A percentile compares a stretch with the other conserved stretches of the same genome.
These are phyloP conservation scores for Didymellaceae sp. DNA, from an alignment of 2,329 filamentous ascomycete genomes.

Conservation along the genomic window DNA sequence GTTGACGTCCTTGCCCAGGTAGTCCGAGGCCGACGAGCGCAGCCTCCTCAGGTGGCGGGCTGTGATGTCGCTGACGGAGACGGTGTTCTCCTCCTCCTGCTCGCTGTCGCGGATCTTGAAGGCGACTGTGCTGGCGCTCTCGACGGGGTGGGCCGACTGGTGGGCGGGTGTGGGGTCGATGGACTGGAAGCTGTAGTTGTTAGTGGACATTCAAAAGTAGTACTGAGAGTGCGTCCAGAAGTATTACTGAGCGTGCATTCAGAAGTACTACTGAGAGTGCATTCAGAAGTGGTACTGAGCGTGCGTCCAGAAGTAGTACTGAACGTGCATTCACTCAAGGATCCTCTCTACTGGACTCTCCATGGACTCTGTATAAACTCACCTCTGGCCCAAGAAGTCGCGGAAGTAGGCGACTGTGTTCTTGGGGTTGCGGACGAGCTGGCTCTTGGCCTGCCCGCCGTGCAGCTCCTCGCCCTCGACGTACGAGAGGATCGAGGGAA, in stretches of 20 bases:
- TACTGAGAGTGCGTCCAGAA: too few relatives aligned
- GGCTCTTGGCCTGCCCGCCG: constrained; percentile 91
- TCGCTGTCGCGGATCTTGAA: constrained; percentile 83
- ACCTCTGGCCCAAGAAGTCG: constrained; percentile 95
- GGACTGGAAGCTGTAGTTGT: constrained; percentile 74
- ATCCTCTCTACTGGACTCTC: too few relatives aligned
- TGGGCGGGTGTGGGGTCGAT: constrained; percentile 97
- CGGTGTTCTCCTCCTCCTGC: constrained; percentile 62
- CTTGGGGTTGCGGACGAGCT: constrained; percentile 87
- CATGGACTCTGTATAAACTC: too few relatives aligned
- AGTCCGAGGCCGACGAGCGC: constrained; percentile 84
- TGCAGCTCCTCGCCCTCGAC: constrained; percentile 96
- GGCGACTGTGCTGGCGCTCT: constrained; percentile 72
- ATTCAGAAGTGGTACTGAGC: too few relatives aligned
- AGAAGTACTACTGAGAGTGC: too few relatives aligned
- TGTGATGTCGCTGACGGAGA: constrained; percentile 80
- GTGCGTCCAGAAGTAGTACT: too few relatives aligned
- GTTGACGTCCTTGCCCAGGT: constrained; percentile 89
- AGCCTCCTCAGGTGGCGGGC: constrained; percentile 86
- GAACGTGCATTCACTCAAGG: too few relatives aligned
- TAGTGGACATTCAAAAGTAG: constrained; percentile 32
- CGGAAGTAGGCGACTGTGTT: constrained; percentile 97
- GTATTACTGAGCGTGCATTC: too few relatives aligned
- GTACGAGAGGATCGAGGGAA: constrained; percentile 92
- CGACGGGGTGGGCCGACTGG: constrained; percentile 86